Evolutionary conservation across 2,329 filamentous ascomycete genomes (phyloP), one percentile per base, ranked within the genome.

Genomic region (Helminthosporium solani): DNA sequence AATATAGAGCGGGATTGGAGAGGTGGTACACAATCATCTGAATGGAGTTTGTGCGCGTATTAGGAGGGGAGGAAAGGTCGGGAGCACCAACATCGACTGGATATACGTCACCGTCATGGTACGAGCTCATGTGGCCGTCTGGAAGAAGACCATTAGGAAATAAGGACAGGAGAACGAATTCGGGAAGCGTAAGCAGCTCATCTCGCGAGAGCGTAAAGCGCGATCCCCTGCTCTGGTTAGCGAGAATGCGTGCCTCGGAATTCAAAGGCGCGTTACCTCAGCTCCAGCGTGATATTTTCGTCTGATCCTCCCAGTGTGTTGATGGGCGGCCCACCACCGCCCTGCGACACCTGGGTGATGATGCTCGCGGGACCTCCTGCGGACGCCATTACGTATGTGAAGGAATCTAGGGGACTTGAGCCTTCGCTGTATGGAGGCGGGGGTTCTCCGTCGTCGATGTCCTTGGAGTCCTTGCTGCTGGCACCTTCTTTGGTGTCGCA

Each of bases 61-160:
- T 53, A 46, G 51, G 49, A 47, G 66, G 67, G 45, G 66, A 56
- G 56, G 60, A 50, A 42, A 53, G 49, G 53, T 58, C 52, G 57
- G 63, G 58, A 59, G 64, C 70, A 84, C 90, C 78, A 79, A 99
- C 94, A 79, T 99, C 94, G 66, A 99, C 92, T 70, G 94, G 90
- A 61, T 97, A 95, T 50, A 95, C 88, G 70, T 97, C 92, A 57
- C 88, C 88, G 61, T 97, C 94, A 54, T 90, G 83, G 70, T 92
- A 95, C 42, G 88, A 87, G 66, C 89, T 94, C 84, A 95, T 88
- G 66, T 97, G 92, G 14, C 92, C 91, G 70, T 99, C 94, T 4
- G 94, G 94, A 52, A 99, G 90, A 19, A 99, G 80, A n/a, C 94
- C 94, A 68, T 99, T 99, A 31, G 94, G 94, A 63, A 99, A 99